These are phyloP conservation scores for Aureobasidium leucospermi DNA, from an alignment of 2,329 filamentous ascomycete genomes.

Conservation along the genomic window DNA sequence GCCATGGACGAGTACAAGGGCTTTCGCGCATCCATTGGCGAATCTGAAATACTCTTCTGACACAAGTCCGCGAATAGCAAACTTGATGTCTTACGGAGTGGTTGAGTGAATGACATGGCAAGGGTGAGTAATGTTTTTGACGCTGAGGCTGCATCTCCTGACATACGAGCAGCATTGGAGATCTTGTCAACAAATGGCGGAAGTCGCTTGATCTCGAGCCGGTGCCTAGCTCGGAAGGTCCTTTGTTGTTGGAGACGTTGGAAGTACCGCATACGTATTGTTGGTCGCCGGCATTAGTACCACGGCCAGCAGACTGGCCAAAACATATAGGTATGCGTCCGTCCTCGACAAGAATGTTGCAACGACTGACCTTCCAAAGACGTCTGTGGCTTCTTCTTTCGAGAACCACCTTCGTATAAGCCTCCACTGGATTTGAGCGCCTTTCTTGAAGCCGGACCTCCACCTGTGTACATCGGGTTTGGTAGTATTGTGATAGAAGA, in stretches of 20 bases:
- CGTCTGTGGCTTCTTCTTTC: conserved; percentile 30
- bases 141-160: too few relatives aligned
- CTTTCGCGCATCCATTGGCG: conserved; percentile 64
- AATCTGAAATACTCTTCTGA: conserved; percentile 64
- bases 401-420: conserved; percentile 1
- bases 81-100: conserved; percentile 75
- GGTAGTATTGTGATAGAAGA: conserved; percentile 26
- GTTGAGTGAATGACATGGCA: conserved; percentile 94
- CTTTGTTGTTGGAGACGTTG: background rate
- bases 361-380: conserved; percentile 27
- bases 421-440: conserved; percentile 1
- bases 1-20: conserved; percentile 35
- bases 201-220: conserved; percentile 14
- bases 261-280: conserved; percentile 21
- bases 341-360: background rate
- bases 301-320: conserved; percentile 66
- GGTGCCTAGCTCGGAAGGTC: background rate
- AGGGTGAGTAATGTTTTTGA: conserved; percentile 35
- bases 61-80: conserved; percentile 67
- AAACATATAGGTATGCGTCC: conserved; percentile 45
- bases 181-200: conserved; percentile 14
- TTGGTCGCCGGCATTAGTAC: conserved; percentile 67
- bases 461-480: conserved; percentile 17
- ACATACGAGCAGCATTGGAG: background rate
- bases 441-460: conserved; percentile 12